These are phyloP conservation scores for Hypericum androsaemum DNA, from an alignment of 345 rosid species.

Conservation along the genomic window DNA sequence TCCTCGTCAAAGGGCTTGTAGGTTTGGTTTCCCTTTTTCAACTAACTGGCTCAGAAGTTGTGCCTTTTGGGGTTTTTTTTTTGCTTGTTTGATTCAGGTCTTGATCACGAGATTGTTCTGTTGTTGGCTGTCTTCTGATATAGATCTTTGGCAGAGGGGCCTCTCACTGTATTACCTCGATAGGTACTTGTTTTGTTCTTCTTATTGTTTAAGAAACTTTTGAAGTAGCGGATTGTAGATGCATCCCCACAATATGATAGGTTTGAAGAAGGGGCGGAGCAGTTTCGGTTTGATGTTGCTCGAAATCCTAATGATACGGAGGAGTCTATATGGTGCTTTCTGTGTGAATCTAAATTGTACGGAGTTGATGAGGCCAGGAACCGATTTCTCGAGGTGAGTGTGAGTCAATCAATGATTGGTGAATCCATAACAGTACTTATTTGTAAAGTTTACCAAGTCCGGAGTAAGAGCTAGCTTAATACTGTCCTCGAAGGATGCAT, in stretches of 20 bases:
- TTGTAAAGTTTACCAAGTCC: not conserved
- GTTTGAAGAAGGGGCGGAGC: not conserved
- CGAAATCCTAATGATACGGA: not conserved
- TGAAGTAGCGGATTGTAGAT: not conserved
- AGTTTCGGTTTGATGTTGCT: not conserved
- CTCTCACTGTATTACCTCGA: slow-evolving; percentile 56
- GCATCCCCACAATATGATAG: not conserved
- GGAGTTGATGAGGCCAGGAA: not conserved
- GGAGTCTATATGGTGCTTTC: not conserved
- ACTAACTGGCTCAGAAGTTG: not conserved
- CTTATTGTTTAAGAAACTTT: not conserved
- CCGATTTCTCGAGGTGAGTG: slow-evolving; percentile 1
- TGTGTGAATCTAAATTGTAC: not conserved
- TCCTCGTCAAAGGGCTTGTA: slow-evolving; percentile 77
- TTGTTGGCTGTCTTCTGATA: slow-evolving; percentile 8
- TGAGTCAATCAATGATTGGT: too few relatives aligned
- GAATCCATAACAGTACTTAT: too few relatives aligned
- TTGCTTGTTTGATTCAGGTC: too few relatives aligned
- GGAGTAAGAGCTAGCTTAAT: too few relatives aligned
- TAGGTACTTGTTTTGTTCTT: slow-evolving; percentile 24
- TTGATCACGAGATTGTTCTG: not conserved
- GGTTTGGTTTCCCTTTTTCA: too few relatives aligned
- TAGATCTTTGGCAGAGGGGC: slow-evolving; percentile 73
- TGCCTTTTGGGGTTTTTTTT: not conserved
- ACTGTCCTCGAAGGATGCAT: too few relatives aligned